Evolutionary conservation across 345 rosid species (phyloP).

Genomic region (Raphanus sativus): DNA sequence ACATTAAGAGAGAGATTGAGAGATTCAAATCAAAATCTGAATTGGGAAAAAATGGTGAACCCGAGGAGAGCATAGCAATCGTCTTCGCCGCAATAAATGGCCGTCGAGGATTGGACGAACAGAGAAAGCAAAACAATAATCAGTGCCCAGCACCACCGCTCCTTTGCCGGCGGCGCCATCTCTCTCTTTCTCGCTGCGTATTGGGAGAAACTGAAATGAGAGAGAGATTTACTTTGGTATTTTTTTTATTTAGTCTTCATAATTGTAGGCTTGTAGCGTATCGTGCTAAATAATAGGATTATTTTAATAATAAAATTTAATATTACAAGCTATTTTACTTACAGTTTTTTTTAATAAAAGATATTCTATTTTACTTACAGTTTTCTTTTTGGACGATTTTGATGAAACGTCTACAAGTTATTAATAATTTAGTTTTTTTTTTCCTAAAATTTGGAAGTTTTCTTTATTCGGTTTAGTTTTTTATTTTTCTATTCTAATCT

Average conservation of each 20-base stretch:
- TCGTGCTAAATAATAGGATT: conserved; percentile 30
- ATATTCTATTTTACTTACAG: too few species aligned
- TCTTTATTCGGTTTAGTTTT: neutral
- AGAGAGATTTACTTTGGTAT: conserved; percentile 1
- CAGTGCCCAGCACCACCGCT: conserved; percentile 50
- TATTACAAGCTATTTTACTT: neutral
- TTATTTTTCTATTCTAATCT: too few species aligned
- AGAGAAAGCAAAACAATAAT: conserved; percentile 43
- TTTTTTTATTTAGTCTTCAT: neutral
- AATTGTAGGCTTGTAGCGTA: conserved; percentile 5
- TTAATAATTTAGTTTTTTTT: neutral
- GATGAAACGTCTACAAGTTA: neutral
- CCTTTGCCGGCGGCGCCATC: conserved; percentile 62
- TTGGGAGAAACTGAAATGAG: conserved; percentile 10
- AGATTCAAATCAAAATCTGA: neutral
- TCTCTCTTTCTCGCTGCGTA: conserved; percentile 24
- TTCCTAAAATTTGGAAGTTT: neutral
- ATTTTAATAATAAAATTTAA: neutral
- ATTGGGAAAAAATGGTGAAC: conserved; percentile 43
- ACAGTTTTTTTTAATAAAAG: neutral
- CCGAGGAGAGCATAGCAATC: conserved; percentile 95
- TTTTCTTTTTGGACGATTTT: neutral
- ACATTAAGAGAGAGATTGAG: neutral
- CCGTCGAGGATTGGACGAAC: conserved; percentile 50
- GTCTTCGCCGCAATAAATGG: conserved; percentile 96